phyloP scores from a whole-genome alignment of 2,329 filamentous ascomycete genomes.

The Clarireedia homoeocarpa region DNA sequence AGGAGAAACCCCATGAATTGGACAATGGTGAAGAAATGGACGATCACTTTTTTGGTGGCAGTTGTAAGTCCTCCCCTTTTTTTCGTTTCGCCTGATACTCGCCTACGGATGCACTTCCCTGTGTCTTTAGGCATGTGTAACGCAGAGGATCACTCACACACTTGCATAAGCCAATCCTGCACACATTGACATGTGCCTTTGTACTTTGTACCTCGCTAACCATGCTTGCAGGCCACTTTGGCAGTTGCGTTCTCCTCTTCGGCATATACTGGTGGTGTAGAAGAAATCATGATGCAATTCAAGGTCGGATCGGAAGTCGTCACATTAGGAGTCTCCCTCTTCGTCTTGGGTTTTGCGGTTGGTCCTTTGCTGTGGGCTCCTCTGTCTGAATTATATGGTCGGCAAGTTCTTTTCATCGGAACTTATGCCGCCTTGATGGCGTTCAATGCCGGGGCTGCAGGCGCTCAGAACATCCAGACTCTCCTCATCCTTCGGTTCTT shows the following conservation, averaged over 20 bases:
- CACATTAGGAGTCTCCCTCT: constrained; percentile 37
- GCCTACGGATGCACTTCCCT: background rate
- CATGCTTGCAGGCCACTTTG: constrained; percentile 42
- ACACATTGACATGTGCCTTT: no score
- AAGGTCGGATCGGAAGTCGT: constrained; percentile 31
- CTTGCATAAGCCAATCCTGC: no score
- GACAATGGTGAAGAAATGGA: constrained; percentile 32
- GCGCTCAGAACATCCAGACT: constrained; percentile 47
- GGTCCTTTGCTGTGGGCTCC: constrained; percentile 36
- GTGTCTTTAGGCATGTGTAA: background rate
- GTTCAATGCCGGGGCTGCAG: constrained; percentile 54
- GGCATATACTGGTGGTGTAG: constrained; percentile 34
- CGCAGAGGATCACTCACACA: background rate
- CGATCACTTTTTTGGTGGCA: constrained; percentile 32
- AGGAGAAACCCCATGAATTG: constrained; percentile 35
- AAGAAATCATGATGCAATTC: constrained; percentile 31
- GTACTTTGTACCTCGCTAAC: constrained; percentile 23
- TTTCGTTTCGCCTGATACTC: background rate
- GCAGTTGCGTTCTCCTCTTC: constrained; percentile 35
- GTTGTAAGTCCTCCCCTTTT: constrained; percentile 31
- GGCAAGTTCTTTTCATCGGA: constrained; percentile 48
- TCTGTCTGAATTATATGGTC: constrained; percentile 45
- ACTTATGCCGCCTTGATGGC: constrained; percentile 51
- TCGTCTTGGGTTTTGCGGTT: constrained; percentile 37
- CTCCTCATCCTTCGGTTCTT: constrained; percentile 63